A percentile compares a stretch with the other conserved stretches of the same genome.
Evolutionary conservation across 208 protist genomes (phyloP).

Genomic region (Wallacemonas sp.): DNA sequence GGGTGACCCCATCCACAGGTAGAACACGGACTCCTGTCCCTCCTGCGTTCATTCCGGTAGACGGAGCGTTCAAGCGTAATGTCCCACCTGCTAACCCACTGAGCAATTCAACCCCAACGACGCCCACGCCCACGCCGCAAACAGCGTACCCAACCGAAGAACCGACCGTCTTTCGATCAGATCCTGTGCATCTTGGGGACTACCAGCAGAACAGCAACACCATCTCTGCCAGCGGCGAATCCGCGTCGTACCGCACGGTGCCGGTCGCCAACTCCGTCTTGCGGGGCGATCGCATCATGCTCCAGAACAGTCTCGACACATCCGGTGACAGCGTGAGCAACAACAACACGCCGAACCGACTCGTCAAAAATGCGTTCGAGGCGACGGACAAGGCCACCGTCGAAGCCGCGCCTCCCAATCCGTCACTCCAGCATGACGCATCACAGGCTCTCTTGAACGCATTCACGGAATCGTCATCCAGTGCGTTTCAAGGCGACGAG

Average conservation of each 20-base stretch:
- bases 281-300: constrained; percentile 11
- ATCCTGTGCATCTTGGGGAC: neutral
- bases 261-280: constrained; percentile 4
- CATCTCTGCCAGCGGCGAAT: constrained; percentile 4
- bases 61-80: neutral
- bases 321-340: constrained; percentile 3
- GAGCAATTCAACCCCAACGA: neutral
- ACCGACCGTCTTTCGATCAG: neutral
- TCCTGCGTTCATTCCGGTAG: constrained; percentile 7
- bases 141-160: neutral
- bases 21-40: constrained; percentile 1
- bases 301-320: constrained; percentile 8
- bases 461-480: too few relatives aligned
- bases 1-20: neutral
- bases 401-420: neutral
- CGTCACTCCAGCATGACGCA: too few relatives aligned
- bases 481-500: neutral
- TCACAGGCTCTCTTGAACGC: too few relatives aligned
- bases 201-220: neutral
- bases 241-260: constrained; percentile 4
- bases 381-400: too few relatives aligned
- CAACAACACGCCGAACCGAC: too few relatives aligned
- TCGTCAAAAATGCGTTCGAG: too few relatives aligned
- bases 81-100: neutral
- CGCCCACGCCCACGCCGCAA: neutral